These are phyloP conservation scores for Candida sanyaensis DNA, from an alignment of 1,139 yeast genomes.

Conservation along the genomic window DNA sequence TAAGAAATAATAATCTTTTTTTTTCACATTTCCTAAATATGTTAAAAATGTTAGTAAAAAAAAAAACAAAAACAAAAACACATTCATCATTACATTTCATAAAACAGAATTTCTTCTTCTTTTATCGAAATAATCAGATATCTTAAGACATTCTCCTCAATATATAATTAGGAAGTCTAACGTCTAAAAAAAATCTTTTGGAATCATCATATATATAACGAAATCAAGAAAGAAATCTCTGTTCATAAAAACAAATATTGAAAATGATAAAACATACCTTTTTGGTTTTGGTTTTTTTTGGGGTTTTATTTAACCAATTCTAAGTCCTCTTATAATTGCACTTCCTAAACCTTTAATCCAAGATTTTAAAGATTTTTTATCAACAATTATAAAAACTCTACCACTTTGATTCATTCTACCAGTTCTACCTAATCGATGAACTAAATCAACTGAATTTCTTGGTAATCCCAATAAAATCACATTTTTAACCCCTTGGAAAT, in stretches of 20 bases:
- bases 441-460: conserved; percentile 76
- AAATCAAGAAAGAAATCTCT: neutral
- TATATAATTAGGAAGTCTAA: conserved; percentile 28
- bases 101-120: no score
- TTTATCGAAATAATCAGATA: conserved; percentile 19
- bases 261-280: conserved; percentile 8
- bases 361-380: conserved; percentile 63
- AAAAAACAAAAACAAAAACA: no score
- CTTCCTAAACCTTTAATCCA: conserved; percentile 87
- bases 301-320: conserved; percentile 28
- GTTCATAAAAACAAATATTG: conserved; percentile 1
- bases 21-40: no score
- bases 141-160: conserved; percentile 31
- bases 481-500: conserved; percentile 79
- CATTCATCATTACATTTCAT: no score
- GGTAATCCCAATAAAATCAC: conserved; percentile 88
- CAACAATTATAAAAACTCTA: conserved; percentile 73
- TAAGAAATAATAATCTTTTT: no score
- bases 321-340: conserved; percentile 57
- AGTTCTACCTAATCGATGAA: conserved; percentile 92
- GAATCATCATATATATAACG: conserved; percentile 25
- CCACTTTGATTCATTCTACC: conserved; percentile 92
- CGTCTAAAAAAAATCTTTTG: conserved; percentile 27
- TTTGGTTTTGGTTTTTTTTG: neutral
- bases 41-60: no score